A percentile compares a stretch with the other conserved stretches of the same genome.
These are phyloP conservation scores for Aspergillus steynii DNA, from an alignment of 495 filamentous ascomycete species.

Conservation along the genomic window DNA sequence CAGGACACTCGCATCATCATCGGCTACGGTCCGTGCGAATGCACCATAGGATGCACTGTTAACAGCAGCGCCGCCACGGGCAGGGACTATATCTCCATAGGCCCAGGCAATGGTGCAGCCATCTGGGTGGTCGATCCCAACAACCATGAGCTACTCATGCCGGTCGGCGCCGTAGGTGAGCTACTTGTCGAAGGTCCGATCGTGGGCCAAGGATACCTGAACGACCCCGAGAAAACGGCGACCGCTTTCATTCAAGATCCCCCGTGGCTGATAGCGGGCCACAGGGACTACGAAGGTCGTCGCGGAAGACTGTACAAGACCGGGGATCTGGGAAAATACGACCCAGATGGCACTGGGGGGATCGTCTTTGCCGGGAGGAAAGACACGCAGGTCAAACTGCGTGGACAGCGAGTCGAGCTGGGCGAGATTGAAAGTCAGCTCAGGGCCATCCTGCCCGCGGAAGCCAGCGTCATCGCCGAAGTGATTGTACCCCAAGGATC, in stretches of 20 bases:
- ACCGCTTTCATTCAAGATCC: conserved; percentile 50
- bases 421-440: conserved; percentile 53
- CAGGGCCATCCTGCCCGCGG: conserved; percentile 29
- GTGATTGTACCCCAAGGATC: conserved; percentile 37
- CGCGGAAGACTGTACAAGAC: conserved; percentile 48
- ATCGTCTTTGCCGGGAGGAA: conserved; percentile 61
- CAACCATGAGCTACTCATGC: conserved; percentile 43
- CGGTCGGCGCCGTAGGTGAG: conserved; percentile 55
- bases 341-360: conserved; percentile 47
- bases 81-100: conserved; percentile 37
- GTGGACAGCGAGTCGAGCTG: conserved; percentile 63
- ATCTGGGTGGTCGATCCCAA: conserved; percentile 53
- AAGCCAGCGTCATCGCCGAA: conserved; percentile 36
- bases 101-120: conserved; percentile 37
- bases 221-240: conserved; percentile 46
- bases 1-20: conserved; percentile 44
- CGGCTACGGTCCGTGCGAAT: conserved; percentile 54
- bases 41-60: conserved; percentile 46
- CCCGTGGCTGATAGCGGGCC: conserved; percentile 45
- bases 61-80: conserved; percentile 45
- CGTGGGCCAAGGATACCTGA: conserved; percentile 53
- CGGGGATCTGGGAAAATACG: conserved; percentile 55
- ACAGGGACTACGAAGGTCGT: conserved; percentile 35
- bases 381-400: conserved; percentile 64
- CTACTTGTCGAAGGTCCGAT: conserved; percentile 56